phyloP scores from a whole-genome alignment of 495 filamentous ascomycete species.

The Tuber microsphaerosporum region DNA sequence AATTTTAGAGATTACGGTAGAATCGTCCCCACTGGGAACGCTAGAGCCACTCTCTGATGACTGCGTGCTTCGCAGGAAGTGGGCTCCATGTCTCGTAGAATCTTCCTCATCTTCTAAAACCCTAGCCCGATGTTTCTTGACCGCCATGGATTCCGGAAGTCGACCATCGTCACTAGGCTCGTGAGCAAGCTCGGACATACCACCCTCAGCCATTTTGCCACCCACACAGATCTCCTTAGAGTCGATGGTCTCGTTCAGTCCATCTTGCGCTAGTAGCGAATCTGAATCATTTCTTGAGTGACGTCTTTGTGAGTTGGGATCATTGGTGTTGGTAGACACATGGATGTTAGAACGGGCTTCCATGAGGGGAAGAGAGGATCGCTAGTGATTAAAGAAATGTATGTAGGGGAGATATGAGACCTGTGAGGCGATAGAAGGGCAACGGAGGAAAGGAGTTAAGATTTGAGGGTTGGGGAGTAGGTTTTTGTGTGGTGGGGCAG shows the following conservation, averaged over 20 bases:
- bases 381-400: too few species aligned
- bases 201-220: background rate
- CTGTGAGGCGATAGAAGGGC: background rate
- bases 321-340: conserved; percentile 11
- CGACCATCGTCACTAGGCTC: background rate
- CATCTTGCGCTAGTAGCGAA: background rate
- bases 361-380: too few species aligned
- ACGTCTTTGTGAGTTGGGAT: conserved; percentile 13
- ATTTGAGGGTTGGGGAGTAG: too few species aligned
- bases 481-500: too few species aligned
- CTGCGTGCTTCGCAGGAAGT: background rate
- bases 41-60: background rate
- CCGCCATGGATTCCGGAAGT: background rate
- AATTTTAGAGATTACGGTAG: background rate
- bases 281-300: background rate
- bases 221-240: conserved; percentile 2
- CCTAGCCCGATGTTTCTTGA: background rate
- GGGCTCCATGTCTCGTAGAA: background rate
- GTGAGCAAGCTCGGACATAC: background rate
- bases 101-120: background rate
- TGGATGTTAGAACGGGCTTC: conserved; percentile 11
- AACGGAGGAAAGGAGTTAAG: background rate
- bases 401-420: background rate
- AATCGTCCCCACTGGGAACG: background rate
- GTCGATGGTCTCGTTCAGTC: conserved; percentile 13